Base-by-base conservation (phyloP, 108 stramenopile genomes). In the Fragilaria radians region DNA sequence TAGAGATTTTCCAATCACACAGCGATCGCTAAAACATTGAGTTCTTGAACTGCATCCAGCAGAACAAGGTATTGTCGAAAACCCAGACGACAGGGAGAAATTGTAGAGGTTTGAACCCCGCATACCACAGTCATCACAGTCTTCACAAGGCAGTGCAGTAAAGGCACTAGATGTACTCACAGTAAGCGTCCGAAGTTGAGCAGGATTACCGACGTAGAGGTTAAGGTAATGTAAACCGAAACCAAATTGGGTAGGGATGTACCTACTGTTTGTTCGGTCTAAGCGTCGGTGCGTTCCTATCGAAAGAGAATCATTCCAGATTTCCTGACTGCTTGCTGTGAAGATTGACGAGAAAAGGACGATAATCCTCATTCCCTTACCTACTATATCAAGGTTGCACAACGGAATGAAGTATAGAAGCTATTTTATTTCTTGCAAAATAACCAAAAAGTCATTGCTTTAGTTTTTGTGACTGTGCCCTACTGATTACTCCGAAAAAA, bases 71-170 rank as follows among this genome's bases (percentile, higher is more conserved):
- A 25, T 31, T 29, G 32, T 31, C 1, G 18, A 57, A 24, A 57
- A 57, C 1, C 25, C 31, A 19, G 28, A 21, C 14, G 55, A 57
- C 22, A 22, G 1, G 19, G 28, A 2, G 1, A 19, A 21, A 7
- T 57, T 4, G 32, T 57, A 57, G 1, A 57, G 19, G 18, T 57
- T 27, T 21, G n/a, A 3, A 7, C 55, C 30, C n/a, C 31, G 30
- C 11, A 28, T 49, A 3, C 48, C 48, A 19, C 69, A 54, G 14
- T 61, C 50, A 56, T 70, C 61, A 53, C 73, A 74, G 2, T 58
- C 54, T 25, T 74, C 55, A 52, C 79, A 80, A 42, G 78, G 69
- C 42, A 75, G 73, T 0, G 75, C 74, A 1, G 72, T 73, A 59
- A 71, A 76, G 54, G 73, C 75, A 2, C 59, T 67, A 18, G 61